Conservation (phyloP, 2,329 filamentous ascomycete genomes). For the Ophiosphaerella herpotricha region DNA sequence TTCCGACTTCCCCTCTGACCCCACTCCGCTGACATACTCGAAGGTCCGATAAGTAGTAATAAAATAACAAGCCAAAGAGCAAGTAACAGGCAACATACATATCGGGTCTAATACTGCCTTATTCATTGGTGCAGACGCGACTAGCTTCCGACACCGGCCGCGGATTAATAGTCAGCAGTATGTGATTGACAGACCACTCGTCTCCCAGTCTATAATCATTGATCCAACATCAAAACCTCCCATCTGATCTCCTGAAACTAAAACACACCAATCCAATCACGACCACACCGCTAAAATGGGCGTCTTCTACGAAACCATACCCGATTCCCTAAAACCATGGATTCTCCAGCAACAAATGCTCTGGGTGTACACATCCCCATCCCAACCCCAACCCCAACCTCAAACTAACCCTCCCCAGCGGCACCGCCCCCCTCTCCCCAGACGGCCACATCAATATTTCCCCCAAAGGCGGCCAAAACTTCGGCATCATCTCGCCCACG, state of each 20-base stretch:
- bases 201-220: not conserved
- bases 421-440: slow-evolving; percentile 47
- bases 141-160: slow-evolving; percentile 5
- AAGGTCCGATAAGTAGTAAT: no score
- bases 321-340: slow-evolving; percentile 46
- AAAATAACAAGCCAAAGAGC: no score
- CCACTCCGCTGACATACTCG: no score
- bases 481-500: slow-evolving; percentile 46
- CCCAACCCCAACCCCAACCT: no score
- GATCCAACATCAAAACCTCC: not conserved
- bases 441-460: slow-evolving; percentile 53
- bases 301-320: slow-evolving; percentile 51
- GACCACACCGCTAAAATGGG: slow-evolving; percentile 41
- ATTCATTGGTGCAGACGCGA: not conserved
- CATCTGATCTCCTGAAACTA: not conserved
- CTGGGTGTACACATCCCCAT: slow-evolving; percentile 35
- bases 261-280: not conserved
- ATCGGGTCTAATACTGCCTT: no score
- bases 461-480: slow-evolving; percentile 49
- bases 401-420: slow-evolving; percentile 8
- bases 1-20: no score
- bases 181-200: not conserved
- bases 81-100: no score
- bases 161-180: not conserved
- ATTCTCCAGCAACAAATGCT: slow-evolving; percentile 52